Evolutionary conservation across 2,329 filamentous ascomycete species (phyloP).

Genomic region (Helicocarpus griseus): DNA sequence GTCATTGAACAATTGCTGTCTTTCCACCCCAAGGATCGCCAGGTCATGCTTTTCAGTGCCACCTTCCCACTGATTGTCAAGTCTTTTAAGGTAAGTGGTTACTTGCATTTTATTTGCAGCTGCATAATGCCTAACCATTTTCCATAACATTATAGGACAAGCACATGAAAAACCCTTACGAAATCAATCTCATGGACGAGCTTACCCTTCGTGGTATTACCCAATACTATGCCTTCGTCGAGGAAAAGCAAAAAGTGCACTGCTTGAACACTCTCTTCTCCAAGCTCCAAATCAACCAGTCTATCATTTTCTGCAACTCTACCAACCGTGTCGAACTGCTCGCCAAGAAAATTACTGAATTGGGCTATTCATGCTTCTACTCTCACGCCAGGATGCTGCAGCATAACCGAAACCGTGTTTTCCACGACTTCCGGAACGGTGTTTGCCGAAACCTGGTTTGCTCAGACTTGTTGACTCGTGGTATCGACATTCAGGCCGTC

Average conservation of each 20-base stretch:
- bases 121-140: background rate
- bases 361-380: constrained; percentile 99
- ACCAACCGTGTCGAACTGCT: constrained; percentile 96
- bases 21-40: constrained; percentile 93
- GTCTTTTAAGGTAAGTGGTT: constrained; percentile 60
- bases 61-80: constrained; percentile 97
- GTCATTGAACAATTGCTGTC: constrained; percentile 92
- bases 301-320: constrained; percentile 99
- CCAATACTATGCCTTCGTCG: constrained; percentile 98
- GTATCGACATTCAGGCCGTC: constrained; percentile 98
- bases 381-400: constrained; percentile 98
- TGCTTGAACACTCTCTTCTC: constrained; percentile 98
- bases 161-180: constrained; percentile 92
- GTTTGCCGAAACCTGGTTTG: constrained; percentile 97
- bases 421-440: constrained; percentile 97
- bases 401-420: constrained; percentile 88
- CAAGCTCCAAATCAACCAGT: constrained; percentile 98
- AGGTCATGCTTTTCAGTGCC: constrained; percentile 98
- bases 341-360: constrained; percentile 97
- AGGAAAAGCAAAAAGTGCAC: constrained; percentile 98
- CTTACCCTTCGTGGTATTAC: constrained; percentile 96
- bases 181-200: constrained; percentile 99
- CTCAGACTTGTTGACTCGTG: constrained; percentile 91
- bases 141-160: constrained; percentile 53
- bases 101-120: background rate